Conservation (phyloP, 1,284 basidiomycete genomes). For the Sphaerobolus stellatus region DNA sequence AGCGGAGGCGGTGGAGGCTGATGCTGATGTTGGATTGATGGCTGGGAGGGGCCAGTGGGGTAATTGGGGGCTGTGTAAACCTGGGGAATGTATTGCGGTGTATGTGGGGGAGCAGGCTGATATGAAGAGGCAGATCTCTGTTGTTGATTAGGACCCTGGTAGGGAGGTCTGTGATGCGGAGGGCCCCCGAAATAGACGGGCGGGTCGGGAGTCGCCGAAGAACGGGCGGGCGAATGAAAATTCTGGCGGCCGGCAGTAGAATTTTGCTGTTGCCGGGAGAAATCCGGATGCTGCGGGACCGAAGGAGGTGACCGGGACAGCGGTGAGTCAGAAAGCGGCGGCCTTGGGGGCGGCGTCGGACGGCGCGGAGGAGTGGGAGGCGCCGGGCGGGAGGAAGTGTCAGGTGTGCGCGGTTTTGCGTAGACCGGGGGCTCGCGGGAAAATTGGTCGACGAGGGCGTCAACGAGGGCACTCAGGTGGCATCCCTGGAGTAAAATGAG, state of each 20-base stretch:
- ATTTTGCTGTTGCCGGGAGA: conserved; percentile 2
- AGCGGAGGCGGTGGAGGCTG: conserved; percentile 17
- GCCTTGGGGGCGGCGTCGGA: background rate
- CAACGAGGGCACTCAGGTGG: conserved; percentile 62
- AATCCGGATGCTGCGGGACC: conserved; percentile 4
- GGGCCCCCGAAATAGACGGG: conserved; percentile 25
- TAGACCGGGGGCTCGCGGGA: conserved; percentile 88
- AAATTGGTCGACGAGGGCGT: conserved; percentile 79
- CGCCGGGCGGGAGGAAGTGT: conserved; percentile 25
- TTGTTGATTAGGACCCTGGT: too few relatives aligned
- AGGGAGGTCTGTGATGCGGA: too few relatives aligned
- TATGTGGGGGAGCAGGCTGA: background rate
- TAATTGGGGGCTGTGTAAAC: conserved; percentile 4
- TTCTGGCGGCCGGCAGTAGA: conserved; percentile 8
- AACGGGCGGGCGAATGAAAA: conserved; percentile 13
- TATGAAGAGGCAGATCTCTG: too few relatives aligned
- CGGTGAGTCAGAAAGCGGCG: background rate
- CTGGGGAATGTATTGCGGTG: background rate
- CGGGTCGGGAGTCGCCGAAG: conserved; percentile 14
- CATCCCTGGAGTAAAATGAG: conserved; percentile 52
- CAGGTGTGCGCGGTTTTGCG: conserved; percentile 62
- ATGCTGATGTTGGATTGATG: conserved; percentile 14
- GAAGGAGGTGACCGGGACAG: background rate
- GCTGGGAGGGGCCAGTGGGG: conserved; percentile 26
- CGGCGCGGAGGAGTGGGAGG: conserved; percentile 21